phyloP scores from a whole-genome alignment of 495 filamentous ascomycete species.

The Xylaria palmicola region DNA sequence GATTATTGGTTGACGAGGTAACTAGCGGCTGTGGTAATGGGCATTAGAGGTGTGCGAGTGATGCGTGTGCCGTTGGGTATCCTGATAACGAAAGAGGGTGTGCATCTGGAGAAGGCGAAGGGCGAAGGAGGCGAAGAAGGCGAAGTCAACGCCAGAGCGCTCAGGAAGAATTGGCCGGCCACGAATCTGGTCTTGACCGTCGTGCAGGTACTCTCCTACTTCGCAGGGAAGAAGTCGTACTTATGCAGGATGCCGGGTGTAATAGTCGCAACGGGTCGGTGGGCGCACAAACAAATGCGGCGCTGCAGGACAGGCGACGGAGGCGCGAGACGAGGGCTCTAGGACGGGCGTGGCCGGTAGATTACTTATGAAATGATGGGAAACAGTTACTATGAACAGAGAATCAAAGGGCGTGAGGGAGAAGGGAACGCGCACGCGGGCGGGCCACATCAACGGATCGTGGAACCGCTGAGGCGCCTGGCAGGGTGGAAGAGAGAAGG shows the following conservation, averaged over 20 bases:
- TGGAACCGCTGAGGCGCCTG: conserved; percentile 11
- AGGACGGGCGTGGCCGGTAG: neutral
- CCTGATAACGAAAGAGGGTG: conserved; percentile 31
- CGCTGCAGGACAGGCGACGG: neutral
- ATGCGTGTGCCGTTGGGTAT: neutral
- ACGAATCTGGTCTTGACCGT: neutral
- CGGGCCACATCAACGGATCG: conserved; percentile 17
- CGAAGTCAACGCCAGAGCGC: conserved; percentile 15
- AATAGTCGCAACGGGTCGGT: conserved; percentile 7
- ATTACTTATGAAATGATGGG: neutral
- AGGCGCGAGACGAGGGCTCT: neutral
- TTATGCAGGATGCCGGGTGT: conserved; percentile 8
- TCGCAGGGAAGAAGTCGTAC: neutral
- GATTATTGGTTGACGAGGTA: conserved; percentile 4
- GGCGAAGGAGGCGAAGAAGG: conserved; percentile 19
- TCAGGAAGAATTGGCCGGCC: conserved; percentile 9
- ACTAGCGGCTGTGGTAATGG: neutral
- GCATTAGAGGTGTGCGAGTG: neutral
- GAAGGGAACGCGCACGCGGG: conserved; percentile 7
- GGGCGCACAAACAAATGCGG: neutral
- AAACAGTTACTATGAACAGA: conserved; percentile 8
- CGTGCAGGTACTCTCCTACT: neutral
- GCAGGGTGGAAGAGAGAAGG: conserved; percentile 14
- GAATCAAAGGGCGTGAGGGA: conserved; percentile 1
- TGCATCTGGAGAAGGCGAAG: conserved; percentile 21